Evolutionary conservation across 2,329 filamentous ascomycete species (phyloP).

Genomic region (Aspergillus brunneoviolaceus): DNA sequence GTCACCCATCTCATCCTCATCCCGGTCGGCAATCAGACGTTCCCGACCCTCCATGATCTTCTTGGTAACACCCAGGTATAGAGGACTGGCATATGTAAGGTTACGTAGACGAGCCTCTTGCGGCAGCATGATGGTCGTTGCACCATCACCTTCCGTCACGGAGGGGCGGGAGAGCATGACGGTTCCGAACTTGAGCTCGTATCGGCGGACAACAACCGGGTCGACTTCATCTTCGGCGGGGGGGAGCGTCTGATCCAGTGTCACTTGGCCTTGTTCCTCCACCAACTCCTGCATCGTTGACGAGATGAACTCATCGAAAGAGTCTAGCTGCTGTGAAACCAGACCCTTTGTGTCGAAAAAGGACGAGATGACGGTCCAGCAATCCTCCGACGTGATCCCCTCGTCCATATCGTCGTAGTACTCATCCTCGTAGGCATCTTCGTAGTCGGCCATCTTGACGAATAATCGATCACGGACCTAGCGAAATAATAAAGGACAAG

Average conservation of each 20-base stretch:
- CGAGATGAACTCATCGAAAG: constrained; percentile 94
- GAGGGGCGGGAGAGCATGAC: constrained; percentile 86
- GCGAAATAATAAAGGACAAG: constrained; percentile 3
- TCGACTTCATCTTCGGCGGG: constrained; percentile 69
- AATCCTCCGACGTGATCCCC: constrained; percentile 91
- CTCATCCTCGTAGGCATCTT: constrained; percentile 67
- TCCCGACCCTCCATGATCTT: constrained; percentile 82
- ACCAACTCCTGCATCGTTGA: constrained; percentile 94
- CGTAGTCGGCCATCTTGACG: constrained; percentile 55
- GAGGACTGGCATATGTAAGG: constrained; percentile 87
- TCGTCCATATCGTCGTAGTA: constrained; percentile 68
- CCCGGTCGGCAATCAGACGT: constrained; percentile 68
- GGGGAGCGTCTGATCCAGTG: constrained; percentile 89
- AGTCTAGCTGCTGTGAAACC: constrained; percentile 96
- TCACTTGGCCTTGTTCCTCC: constrained; percentile 84
- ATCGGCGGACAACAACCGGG: constrained; percentile 81
- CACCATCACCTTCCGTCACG: constrained; percentile 89
- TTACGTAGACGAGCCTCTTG: constrained; percentile 96
- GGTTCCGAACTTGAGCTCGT: constrained; percentile 91
- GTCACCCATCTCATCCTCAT: constrained; percentile 55
- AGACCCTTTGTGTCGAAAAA: constrained; percentile 97
- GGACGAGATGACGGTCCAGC: constrained; percentile 94
- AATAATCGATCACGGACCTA: constrained; percentile 12
- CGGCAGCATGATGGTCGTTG: constrained; percentile 78
- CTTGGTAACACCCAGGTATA: constrained; percentile 86